Conservation (phyloP, 345 rosid genomes). For the Hibiscus tridactylites region DNA sequence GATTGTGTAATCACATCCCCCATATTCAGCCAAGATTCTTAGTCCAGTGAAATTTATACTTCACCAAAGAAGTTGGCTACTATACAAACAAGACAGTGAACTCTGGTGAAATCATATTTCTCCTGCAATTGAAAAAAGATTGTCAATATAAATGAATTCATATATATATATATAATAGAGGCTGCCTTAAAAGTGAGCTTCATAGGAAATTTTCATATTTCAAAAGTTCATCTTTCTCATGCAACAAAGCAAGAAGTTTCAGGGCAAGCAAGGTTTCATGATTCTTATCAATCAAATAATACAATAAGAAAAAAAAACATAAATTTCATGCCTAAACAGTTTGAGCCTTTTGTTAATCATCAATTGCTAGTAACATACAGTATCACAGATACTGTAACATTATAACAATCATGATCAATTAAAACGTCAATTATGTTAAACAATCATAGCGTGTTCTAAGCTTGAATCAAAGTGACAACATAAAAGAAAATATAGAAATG, state of each 20-base stretch:
- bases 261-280: too few species aligned
- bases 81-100: neutral
- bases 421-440: too few species aligned
- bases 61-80: neutral
- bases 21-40: slow-evolving; percentile 34
- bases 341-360: neutral
- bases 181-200: neutral
- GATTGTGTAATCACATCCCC: slow-evolving; percentile 34
- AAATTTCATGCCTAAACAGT: too few species aligned
- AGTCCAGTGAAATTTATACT: neutral
- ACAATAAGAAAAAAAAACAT: too few species aligned
- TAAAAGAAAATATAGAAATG: neutral
- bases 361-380: neutral
- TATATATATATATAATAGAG: neutral
- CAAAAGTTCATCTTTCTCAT: too few species aligned
- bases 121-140: neutral
- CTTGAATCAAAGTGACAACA: neutral
- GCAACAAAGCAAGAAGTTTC: neutral
- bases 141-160: neutral
- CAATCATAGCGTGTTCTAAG: too few species aligned
- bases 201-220: too few species aligned
- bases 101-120: neutral
- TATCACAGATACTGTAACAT: neutral
- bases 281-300: too few species aligned
- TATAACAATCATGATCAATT: too few species aligned